phyloP scores from a whole-genome alignment of 2,329 filamentous ascomycete genomes.

The Penicillium sp. region DNA sequence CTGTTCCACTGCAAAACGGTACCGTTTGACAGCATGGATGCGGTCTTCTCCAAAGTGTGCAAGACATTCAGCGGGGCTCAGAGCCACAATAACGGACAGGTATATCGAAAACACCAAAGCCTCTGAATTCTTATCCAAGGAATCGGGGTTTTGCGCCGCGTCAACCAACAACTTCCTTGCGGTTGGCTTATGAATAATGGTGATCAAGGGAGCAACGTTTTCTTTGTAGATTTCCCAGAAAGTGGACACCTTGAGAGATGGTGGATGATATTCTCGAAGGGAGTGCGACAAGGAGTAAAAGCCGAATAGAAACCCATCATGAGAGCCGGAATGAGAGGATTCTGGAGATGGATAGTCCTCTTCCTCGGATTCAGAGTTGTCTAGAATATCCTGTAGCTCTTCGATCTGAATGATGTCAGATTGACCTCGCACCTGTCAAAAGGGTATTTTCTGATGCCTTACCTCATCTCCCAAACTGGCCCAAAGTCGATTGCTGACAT shows the following conservation, averaged over 20 bases:
- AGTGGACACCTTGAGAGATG: conserved; percentile 48
- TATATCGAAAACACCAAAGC: conserved; percentile 63
- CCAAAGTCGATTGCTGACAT: conserved; percentile 63
- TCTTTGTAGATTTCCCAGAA: conserved; percentile 61
- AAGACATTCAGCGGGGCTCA: conserved; percentile 42
- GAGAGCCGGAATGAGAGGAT: conserved; percentile 41
- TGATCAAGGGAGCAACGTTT: conserved; percentile 61
- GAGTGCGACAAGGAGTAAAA: conserved; percentile 58
- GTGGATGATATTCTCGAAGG: conserved; percentile 56
- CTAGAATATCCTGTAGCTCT: conserved; percentile 61
- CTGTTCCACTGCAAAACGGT: conserved; percentile 63
- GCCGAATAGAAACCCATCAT: conserved; percentile 61
- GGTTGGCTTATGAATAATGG: conserved; percentile 58
- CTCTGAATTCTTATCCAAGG: conserved; percentile 54
- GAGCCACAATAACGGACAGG: conserved; percentile 52
- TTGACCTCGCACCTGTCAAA: background rate
- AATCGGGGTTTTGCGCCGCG: conserved; percentile 50
- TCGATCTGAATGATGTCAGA: conserved; percentile 48
- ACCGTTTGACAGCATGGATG: conserved; percentile 49
- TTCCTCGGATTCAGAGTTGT: conserved; percentile 57
- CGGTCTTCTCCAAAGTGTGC: conserved; percentile 53
- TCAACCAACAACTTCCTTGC: conserved; percentile 52
- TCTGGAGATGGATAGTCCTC: conserved; percentile 52
- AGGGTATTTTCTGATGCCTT: background rate
- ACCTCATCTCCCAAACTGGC: conserved; percentile 61